Conservation (phyloP, 139 green algal species). For the Picocystis salinarum region DNA sequence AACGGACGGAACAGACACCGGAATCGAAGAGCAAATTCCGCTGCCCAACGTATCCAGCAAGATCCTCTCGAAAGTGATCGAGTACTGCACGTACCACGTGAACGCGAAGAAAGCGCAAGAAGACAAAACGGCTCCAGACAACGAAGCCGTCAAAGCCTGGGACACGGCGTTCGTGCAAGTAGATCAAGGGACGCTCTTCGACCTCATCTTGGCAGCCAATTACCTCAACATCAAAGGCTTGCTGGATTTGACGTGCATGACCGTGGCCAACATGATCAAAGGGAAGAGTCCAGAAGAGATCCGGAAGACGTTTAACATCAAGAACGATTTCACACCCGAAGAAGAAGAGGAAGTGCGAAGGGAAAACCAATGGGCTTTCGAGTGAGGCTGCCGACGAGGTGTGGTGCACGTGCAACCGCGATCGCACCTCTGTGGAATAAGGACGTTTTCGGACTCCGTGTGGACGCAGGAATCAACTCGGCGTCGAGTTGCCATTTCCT, state of each 20-base stretch:
- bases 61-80: constrained; percentile 67
- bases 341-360: constrained; percentile 85
- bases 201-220: constrained; percentile 98
- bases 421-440: no score
- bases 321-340: constrained; percentile 91
- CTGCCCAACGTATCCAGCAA: constrained; percentile 66
- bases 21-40: constrained; percentile 40
- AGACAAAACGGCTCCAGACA: constrained; percentile 10
- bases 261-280: constrained; percentile 97
- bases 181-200: constrained; percentile 90
- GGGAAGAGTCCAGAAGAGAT: constrained; percentile 88
- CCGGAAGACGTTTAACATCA: constrained; percentile 88
- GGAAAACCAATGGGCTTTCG: constrained; percentile 86
- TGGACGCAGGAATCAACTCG: no score
- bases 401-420: no score
- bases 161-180: constrained; percentile 92
- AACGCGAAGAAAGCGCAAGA: constrained; percentile 27
- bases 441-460: no score
- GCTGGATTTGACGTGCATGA: constrained; percentile 90
- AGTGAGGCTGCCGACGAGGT: no score
- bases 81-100: constrained; percentile 93
- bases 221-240: constrained; percentile 99
- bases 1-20: constrained; percentile 30
- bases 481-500: no score
- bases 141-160: constrained; percentile 81